Evolutionary conservation across 2,329 filamentous ascomycete species (phyloP).

Genomic region (Phialophora tarda): DNA sequence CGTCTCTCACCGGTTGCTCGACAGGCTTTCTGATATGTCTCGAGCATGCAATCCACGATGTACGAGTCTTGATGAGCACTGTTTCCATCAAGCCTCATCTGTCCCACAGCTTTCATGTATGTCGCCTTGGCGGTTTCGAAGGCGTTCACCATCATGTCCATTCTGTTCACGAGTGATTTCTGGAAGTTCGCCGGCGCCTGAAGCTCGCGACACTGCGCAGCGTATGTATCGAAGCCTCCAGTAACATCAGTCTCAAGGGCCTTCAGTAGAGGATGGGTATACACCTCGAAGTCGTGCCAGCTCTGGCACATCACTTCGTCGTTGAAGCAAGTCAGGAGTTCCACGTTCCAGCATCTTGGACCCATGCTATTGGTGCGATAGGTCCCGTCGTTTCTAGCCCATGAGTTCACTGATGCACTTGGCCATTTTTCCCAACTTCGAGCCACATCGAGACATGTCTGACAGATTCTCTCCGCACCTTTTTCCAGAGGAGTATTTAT

Average conservation of each 20-base stretch:
- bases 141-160: not conserved
- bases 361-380: not conserved
- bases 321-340: slow-evolving; percentile 14
- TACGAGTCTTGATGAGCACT: not conserved
- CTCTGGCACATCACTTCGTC: not conserved
- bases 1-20: not conserved
- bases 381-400: not conserved
- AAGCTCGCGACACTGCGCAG: not conserved
- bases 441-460: not conserved
- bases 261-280: not conserved
- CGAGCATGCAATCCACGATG: not conserved
- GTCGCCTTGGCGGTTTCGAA: not conserved
- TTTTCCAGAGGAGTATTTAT: not conserved
- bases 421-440: not conserved
- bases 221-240: not conserved
- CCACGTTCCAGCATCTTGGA: slow-evolving; percentile 14
- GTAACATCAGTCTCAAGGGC: not conserved
- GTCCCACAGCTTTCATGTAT: not conserved
- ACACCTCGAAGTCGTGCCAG: slow-evolving; percentile 8
- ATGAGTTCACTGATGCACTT: not conserved
- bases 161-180: not conserved
- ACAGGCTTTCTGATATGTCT: not conserved
- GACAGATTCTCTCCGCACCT: not conserved
- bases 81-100: not conserved
- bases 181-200: not conserved